These are phyloP conservation scores for Arthrinium phaeospermum DNA, from an alignment of 2,329 filamentous ascomycete genomes.

Conservation along the genomic window DNA sequence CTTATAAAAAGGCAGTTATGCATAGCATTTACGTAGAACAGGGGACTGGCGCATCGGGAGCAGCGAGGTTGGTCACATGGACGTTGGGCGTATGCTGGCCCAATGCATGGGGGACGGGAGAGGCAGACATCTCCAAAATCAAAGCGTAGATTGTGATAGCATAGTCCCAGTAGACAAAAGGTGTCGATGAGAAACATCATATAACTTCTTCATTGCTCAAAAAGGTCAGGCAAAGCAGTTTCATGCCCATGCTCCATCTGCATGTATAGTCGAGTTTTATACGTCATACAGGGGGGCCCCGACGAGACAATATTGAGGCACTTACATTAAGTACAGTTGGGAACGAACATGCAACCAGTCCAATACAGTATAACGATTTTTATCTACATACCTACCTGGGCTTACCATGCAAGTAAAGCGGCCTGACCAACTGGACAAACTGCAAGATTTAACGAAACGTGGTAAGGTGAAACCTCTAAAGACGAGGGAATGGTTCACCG, in stretches of 20 bases:
- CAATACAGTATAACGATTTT: not conserved
- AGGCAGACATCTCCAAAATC: not conserved
- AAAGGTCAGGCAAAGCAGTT: not conserved
- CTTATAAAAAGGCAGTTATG: not conserved
- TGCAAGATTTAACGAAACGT: not conserved
- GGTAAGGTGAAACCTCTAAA: not conserved
- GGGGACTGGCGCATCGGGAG: not conserved
- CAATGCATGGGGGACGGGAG: not conserved
- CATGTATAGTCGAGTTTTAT: not conserved
- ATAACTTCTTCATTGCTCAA: not conserved
- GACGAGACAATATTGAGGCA: not conserved
- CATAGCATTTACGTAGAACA: not conserved
- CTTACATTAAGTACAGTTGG: not conserved
- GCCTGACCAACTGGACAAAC: not conserved
- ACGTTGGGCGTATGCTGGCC: not conserved
- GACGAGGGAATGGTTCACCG: not conserved
- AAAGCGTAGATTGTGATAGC: not conserved
- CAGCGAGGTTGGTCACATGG: not conserved
- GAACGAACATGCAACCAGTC: not conserved
- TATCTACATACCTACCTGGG: not conserved
- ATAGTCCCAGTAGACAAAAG: not conserved
- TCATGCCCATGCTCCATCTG: not conserved
- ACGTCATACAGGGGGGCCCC: not conserved
- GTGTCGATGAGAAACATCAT: not conserved
- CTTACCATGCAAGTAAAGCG: not conserved